Evolutionary conservation across 768 basidiomycete species (phyloP), one percentile per base, ranked within the genome.

Genomic region (Tulasnella sp.): DNA sequence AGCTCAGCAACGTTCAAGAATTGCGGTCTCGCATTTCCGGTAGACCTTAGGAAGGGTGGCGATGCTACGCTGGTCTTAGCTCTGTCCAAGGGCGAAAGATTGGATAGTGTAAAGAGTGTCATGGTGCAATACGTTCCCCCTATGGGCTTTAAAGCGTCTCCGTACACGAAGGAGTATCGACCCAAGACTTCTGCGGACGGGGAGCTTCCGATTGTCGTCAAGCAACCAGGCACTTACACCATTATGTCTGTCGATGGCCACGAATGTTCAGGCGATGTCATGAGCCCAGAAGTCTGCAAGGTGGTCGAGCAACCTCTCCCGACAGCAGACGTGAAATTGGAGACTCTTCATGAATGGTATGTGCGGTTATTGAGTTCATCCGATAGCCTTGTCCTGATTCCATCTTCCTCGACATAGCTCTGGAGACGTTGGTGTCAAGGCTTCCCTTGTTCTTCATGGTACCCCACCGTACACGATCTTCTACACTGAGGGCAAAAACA

Each of bases 371-470:
- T 1, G 17, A 9, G 25, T 22, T 9, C 38, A 12, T 52, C 72
- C 40, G 76, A 3, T 71, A 67, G 19, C 54, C 45, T 22, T 38
- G 29, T 38, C 69, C 40, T 69, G 19, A 42, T 67, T 54, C 77
- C 15, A 40, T 54, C 34, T 67, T 54, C 31, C 74, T 3, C 34
- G 7, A 73, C 64, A 40, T 78, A 94, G 93, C 82, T 93, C 93
- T 70, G 92, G 93, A 1, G 96, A 97, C 80, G 95, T 93, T 22
- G 96, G 97, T 9, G 93, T 97, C 68, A 91, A 91, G 15, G 95
- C 93, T 2, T 90, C 91, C 3, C 88, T 97, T 71, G 88, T 96
- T 76, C 86, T 99, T 70, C 92, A 91, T 71, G 97, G 96, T 19
- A 91, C 91, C 3, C 91, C 96, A 36, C 96, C 96, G 7, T 98